Conservation (phyloP, 495 filamentous ascomycete genomes). For the Thermothielavioides terrestris region DNA sequence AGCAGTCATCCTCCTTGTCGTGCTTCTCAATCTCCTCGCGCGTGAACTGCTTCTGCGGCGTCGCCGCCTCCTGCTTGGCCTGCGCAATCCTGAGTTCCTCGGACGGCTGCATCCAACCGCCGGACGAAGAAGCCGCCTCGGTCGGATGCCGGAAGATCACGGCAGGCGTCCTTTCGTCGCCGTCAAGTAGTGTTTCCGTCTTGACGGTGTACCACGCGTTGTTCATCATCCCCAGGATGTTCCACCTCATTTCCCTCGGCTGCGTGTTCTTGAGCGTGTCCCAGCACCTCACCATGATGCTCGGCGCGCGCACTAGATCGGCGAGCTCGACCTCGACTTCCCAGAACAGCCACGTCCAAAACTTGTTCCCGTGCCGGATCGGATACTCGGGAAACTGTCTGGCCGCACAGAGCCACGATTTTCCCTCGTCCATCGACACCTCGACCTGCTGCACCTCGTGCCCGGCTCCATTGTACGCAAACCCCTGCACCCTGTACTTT, state of each 20-base stretch:
- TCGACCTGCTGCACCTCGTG: slow-evolving; percentile 12
- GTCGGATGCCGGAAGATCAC: slow-evolving; percentile 10
- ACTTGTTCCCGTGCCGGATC: slow-evolving; percentile 9
- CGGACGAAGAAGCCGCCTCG: slow-evolving; percentile 1
- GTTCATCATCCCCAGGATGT: slow-evolving; percentile 14
- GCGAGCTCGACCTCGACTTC: slow-evolving; percentile 8
- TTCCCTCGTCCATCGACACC: slow-evolving; percentile 6
- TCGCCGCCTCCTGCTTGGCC: slow-evolving; percentile 1
- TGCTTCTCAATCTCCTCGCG: slow-evolving; percentile 48
- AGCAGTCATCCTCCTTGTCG: slow-evolving; percentile 56
- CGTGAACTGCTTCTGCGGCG: slow-evolving; percentile 10
- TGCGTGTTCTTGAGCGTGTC: slow-evolving; percentile 8
- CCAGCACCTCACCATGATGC: slow-evolving; percentile 2
- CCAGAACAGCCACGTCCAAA: slow-evolving; percentile 15
- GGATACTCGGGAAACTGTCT: slow-evolving; percentile 5
- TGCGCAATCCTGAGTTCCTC: slow-evolving; percentile 1
- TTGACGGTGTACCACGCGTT: slow-evolving; percentile 12
- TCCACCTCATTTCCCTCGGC: slow-evolving; percentile 6
- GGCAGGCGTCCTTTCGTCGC: background rate
- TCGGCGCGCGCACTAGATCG: slow-evolving; percentile 1
- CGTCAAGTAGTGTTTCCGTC: background rate
- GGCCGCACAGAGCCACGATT: slow-evolving; percentile 2
- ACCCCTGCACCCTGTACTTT: slow-evolving; percentile 4
- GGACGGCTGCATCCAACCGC: slow-evolving; percentile 15
- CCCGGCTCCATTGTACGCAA: slow-evolving; percentile 8